Conservation (phyloP, 208 protist species). For the Leishmania braziliensis region DNA sequence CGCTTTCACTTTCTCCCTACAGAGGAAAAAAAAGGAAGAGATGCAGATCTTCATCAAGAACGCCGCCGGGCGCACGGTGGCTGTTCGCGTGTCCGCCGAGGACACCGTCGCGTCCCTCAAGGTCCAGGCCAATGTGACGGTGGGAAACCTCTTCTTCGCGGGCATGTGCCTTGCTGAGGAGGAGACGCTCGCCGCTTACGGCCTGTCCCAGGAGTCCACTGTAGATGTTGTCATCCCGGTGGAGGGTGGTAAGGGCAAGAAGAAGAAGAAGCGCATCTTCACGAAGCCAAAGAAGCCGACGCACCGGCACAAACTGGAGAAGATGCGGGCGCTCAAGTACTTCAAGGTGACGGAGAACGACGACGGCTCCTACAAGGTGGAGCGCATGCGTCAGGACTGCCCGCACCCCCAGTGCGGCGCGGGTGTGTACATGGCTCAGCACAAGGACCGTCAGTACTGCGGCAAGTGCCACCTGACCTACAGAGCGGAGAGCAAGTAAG, state of each 20-base stretch:
- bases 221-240: conserved; percentile 90
- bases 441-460: conserved; percentile 99
- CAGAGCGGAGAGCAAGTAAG: conserved; percentile 44
- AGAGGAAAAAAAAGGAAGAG: conserved; percentile 1
- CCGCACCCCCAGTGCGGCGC: conserved; percentile 95
- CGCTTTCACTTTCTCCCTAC: too few species aligned
- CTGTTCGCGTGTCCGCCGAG: conserved; percentile 80
- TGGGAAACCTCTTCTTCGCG: conserved; percentile 88
- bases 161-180: conserved; percentile 87
- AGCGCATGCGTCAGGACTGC: conserved; percentile 96
- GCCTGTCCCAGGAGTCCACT: conserved; percentile 86
- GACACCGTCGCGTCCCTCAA: conserved; percentile 88
- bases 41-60: conserved; percentile 97
- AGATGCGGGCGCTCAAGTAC: conserved; percentile 99
- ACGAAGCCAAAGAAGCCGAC: conserved; percentile 99
- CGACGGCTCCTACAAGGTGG: conserved; percentile 97
- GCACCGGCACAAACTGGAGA: conserved; percentile 99
- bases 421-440: conserved; percentile 99
- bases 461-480: conserved; percentile 99
- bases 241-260: conserved; percentile 96
- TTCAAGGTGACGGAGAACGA: conserved; percentile 98
- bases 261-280: conserved; percentile 99
- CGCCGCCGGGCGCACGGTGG: conserved; percentile 86
- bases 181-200: conserved; percentile 67
- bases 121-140: conserved; percentile 70